Evolutionary conservation across 192 early-diverging fungal species (phyloP), one percentile per base, ranked within the genome.

Genomic region (Chytriomyces confervae): DNA sequence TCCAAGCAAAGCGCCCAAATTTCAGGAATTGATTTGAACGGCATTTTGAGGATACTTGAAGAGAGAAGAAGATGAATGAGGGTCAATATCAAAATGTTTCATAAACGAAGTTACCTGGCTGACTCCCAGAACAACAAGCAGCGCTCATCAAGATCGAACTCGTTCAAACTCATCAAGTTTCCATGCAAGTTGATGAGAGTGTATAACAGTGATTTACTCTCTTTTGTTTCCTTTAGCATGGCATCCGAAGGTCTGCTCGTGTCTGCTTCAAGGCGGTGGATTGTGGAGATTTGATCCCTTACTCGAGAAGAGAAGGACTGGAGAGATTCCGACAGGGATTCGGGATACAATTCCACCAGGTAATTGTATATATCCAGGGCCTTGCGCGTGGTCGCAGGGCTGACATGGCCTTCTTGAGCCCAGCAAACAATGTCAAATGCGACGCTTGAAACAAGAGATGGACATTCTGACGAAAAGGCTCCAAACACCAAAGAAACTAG

Each of bases 71-170:
- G 8, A 44, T 71, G 9, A 50, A 71, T 44, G 48, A 48, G 23
- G 11, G 44, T 46, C 47, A 16, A 16, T 2, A 10, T 46, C 8
- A n/a, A 8, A n/a, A 13, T 46, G 44, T 18, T 46, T 16, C 11
- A 69, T n/a, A 29, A n/a, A n/a, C 29, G 69, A 46, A 50, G 50
- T 68, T 50, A 86, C 85, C 82, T 62, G 20, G 73, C 61, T 6
- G 80, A 75, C 27, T 60, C 66, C 85, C 85, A 86, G 73, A 86
- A 86, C 65, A 86, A 46, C 20, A 76, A 36, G 49, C 74, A 76
- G 16, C 63, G 24, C 46, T 76, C 74, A 44, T 76, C 74, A 13
- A 76, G 66, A 66, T 76, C 74, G n/a, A 36, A 74, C 18, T 9
- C 57, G 16, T 8, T n/a, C 10, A 47, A 47, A 27, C 50, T 44